These are phyloP conservation scores for Candida boleticola DNA, from an alignment of 805 yeast genomes.

Conservation along the genomic window DNA sequence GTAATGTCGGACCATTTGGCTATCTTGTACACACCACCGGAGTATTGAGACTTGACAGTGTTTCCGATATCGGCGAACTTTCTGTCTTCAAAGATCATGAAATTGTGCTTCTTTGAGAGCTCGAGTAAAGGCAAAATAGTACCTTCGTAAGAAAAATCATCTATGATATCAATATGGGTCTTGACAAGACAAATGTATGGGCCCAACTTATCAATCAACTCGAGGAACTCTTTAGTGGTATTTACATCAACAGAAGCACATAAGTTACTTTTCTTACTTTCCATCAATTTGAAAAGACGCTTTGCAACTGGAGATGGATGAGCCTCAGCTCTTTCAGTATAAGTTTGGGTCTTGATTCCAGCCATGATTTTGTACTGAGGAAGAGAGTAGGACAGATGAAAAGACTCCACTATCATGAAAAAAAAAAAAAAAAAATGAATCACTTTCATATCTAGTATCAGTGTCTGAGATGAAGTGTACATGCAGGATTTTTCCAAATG, in stretches of 20 bases:
- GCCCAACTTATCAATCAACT: slow-evolving; percentile 74
- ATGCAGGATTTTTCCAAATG: too few relatives aligned
- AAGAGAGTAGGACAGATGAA: neutral
- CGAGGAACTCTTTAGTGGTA: slow-evolving; percentile 71
- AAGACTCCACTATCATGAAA: neutral
- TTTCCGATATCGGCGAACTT: slow-evolving; percentile 98
- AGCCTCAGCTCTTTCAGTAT: slow-evolving; percentile 62
- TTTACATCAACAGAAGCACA: slow-evolving; percentile 94
- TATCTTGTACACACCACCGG: slow-evolving; percentile 85
- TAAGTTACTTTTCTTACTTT: slow-evolving; percentile 75
- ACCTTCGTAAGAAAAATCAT: slow-evolving; percentile 79
- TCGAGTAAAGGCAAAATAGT: slow-evolving; percentile 74
- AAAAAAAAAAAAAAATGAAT: too few relatives aligned
- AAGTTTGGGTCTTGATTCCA: slow-evolving; percentile 33
- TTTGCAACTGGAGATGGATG: slow-evolving; percentile 82
- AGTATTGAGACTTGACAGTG: slow-evolving; percentile 91
- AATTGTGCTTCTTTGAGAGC: slow-evolving; percentile 77
- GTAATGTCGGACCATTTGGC: slow-evolving; percentile 97
- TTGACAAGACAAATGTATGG: slow-evolving; percentile 90
- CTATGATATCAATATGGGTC: slow-evolving; percentile 91
- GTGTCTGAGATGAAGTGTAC: too few relatives aligned
- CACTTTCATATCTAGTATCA: too few relatives aligned
- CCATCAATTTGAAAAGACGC: slow-evolving; percentile 72
- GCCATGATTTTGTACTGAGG: slow-evolving; percentile 17
- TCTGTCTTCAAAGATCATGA: slow-evolving; percentile 93